These are phyloP conservation scores for Sphaerulina vaccinii DNA, from an alignment of 2,329 filamentous ascomycete species.

Conservation along the genomic window DNA sequence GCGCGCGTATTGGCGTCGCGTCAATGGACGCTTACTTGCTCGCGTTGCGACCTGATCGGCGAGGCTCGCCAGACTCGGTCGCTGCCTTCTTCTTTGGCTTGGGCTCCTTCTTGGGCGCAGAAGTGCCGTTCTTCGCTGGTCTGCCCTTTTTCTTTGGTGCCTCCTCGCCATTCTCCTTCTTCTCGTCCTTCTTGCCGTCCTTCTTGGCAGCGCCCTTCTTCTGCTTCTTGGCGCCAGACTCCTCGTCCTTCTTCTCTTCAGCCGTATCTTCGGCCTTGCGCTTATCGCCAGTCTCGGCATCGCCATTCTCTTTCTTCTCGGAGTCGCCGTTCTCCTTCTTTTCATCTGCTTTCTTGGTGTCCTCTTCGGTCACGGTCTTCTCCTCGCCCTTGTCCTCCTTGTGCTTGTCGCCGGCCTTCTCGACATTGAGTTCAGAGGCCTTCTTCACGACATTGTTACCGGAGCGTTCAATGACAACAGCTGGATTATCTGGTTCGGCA, in stretches of 20 bases:
- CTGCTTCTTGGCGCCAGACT: conserved; percentile 36
- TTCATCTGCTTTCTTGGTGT: conserved; percentile 24
- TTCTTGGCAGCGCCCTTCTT: conserved; percentile 28
- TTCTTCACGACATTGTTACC: conserved; percentile 67
- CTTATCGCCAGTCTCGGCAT: conserved; percentile 33
- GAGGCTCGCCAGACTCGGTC: conserved; percentile 49
- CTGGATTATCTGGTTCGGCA: conserved; percentile 59
- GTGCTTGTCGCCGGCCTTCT: conserved; percentile 47
- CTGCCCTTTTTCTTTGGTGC: conserved; percentile 45
- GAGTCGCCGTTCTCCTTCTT: conserved; percentile 26
- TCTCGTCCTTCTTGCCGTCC: conserved; percentile 31
- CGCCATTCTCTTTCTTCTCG: conserved; percentile 24
- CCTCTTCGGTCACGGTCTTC: conserved; percentile 26
- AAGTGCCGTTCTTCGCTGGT: conserved; percentile 40
- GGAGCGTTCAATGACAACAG: conserved; percentile 57
- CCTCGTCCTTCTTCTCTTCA: conserved; percentile 38
- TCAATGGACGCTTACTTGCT: conserved; percentile 20
- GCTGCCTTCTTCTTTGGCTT: conserved; percentile 51
- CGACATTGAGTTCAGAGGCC: conserved; percentile 59
- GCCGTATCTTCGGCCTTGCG: conserved; percentile 34
- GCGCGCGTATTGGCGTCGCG: neutral
- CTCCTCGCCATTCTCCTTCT: conserved; percentile 36
- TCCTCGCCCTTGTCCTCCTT: conserved; percentile 37
- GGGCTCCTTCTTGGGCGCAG: conserved; percentile 38
- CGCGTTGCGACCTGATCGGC: conserved; percentile 46